Percentiles rank a stretch among this genome's conserved stretches.
These are phyloP conservation scores for Orbilia quercus DNA, from an alignment of 2,329 filamentous ascomycete species.

Conservation along the genomic window DNA sequence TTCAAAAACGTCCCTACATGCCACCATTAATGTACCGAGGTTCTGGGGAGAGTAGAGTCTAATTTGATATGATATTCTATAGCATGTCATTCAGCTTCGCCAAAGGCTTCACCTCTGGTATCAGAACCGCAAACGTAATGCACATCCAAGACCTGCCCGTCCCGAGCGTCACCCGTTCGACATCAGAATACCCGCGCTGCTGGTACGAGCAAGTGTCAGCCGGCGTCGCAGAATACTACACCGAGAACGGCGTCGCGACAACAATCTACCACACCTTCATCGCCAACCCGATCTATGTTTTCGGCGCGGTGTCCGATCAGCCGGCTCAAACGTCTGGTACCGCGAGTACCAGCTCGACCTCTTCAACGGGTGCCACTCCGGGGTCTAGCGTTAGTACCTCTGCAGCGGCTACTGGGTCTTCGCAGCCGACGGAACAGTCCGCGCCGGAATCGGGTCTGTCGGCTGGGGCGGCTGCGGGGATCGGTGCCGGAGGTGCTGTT, in stretches of 20 bases:
- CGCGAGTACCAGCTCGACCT: background rate
- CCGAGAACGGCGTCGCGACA: background rate
- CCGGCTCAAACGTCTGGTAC: background rate
- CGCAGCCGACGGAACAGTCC: background rate
- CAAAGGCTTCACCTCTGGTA: background rate
- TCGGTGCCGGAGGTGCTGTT: slow-evolving; percentile 7
- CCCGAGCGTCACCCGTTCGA: background rate
- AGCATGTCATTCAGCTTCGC: slow-evolving; percentile 1
- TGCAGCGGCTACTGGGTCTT: background rate
- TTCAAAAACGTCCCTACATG: background rate
- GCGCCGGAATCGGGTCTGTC: slow-evolving; percentile 8
- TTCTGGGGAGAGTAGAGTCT: background rate
- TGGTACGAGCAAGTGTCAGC: slow-evolving; percentile 4
- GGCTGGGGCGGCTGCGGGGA: slow-evolving; percentile 7
- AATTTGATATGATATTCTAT: background rate
- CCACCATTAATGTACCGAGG: background rate
- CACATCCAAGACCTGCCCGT: background rate
- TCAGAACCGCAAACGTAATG: background rate
- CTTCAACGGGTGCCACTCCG: slow-evolving; percentile 2
- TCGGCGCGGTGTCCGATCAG: background rate
- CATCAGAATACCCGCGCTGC: slow-evolving; percentile 2
- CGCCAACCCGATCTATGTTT: slow-evolving; percentile 26
- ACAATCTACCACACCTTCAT: slow-evolving; percentile 4
- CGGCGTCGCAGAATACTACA: slow-evolving; percentile 1
- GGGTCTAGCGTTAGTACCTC: slow-evolving; percentile 2